Conservation (phyloP, 345 rosid genomes). For the Eucalyptus guilfoylei region DNA sequence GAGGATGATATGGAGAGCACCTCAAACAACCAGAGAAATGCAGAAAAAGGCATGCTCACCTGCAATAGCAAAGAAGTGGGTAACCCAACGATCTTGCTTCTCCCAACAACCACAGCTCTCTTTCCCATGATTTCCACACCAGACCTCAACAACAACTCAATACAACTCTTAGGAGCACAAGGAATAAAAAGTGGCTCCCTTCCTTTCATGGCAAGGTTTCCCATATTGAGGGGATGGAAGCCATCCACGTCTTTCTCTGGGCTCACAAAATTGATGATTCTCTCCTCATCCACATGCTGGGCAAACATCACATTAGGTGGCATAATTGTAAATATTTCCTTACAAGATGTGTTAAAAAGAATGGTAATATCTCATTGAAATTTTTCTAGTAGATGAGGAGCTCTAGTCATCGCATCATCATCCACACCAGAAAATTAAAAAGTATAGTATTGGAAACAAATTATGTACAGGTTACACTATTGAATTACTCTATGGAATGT, state of each 20-base stretch:
- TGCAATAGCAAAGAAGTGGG: slow-evolving; percentile 15
- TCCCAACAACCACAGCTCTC: slow-evolving; percentile 16
- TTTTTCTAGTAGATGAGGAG: no score
- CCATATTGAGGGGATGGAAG: slow-evolving; percentile 20
- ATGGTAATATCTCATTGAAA: no score
- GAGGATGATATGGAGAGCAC: neutral
- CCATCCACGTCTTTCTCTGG: slow-evolving; percentile 23
- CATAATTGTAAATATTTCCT: no score
- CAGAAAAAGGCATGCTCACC: neutral
- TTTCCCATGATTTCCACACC: slow-evolving; percentile 15
- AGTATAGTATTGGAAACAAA: no score
- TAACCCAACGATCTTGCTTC: slow-evolving; percentile 16
- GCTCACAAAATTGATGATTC: slow-evolving; percentile 1
- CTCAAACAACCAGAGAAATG: neutral
- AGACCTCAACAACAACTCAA: slow-evolving; percentile 11
- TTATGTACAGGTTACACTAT: no score
- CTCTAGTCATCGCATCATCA: no score
- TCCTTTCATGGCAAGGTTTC: slow-evolving; percentile 21
- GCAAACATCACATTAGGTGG: neutral
- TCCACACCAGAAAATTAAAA: no score
- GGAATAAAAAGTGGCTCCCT: slow-evolving; percentile 23
- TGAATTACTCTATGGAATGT: no score
- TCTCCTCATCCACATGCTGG: slow-evolving; percentile 18
- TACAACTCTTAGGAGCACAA: slow-evolving; percentile 17
- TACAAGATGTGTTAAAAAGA: no score